Percentiles rank a stretch among this genome's conserved stretches.
Evolutionary conservation across 805 yeast species (phyloP).

Genomic region (Schizosaccharomyces octosporus): DNA sequence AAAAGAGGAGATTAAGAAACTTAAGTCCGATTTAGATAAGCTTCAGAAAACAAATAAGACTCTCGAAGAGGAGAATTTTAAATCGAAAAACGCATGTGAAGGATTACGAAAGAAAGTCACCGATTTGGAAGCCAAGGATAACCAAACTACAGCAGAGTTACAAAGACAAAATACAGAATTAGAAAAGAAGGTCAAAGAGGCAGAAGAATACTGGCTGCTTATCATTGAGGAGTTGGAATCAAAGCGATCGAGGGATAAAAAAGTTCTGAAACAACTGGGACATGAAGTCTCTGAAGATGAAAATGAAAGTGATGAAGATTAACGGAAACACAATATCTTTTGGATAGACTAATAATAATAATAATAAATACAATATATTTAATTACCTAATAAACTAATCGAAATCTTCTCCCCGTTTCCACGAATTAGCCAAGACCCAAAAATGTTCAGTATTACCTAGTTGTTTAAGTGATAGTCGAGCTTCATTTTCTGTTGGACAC

Average conservation of each 20-base stretch:
- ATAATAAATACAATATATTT: neutral
- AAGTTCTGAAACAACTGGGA: constrained; percentile 3
- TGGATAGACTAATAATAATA: neutral
- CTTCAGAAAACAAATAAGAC: too few relatives aligned
- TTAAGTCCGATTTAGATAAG: too few relatives aligned
- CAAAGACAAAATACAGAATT: neutral
- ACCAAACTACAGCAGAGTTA: neutral
- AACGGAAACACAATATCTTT: neutral
- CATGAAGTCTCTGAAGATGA: constrained; percentile 6
- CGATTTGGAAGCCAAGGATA: neutral
- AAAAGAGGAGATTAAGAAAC: too few relatives aligned
- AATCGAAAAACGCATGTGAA: neutral
- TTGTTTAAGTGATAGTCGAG: constrained; percentile 6
- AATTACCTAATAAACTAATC: neutral
- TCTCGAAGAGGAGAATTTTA: too few relatives aligned
- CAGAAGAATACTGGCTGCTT: neutral
- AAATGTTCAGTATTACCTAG: constrained; percentile 5
- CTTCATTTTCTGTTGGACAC: constrained; percentile 7
- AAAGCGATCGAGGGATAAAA: neutral
- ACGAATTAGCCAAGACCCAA: constrained; percentile 7
- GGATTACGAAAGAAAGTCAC: neutral
- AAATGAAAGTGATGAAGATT: constrained; percentile 4
- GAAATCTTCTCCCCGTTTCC: neutral
- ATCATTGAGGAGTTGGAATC: neutral
- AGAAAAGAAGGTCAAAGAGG: neutral